phyloP scores from a whole-genome alignment of 805 yeast species.

The Yarrowia phangngaensis region DNA sequence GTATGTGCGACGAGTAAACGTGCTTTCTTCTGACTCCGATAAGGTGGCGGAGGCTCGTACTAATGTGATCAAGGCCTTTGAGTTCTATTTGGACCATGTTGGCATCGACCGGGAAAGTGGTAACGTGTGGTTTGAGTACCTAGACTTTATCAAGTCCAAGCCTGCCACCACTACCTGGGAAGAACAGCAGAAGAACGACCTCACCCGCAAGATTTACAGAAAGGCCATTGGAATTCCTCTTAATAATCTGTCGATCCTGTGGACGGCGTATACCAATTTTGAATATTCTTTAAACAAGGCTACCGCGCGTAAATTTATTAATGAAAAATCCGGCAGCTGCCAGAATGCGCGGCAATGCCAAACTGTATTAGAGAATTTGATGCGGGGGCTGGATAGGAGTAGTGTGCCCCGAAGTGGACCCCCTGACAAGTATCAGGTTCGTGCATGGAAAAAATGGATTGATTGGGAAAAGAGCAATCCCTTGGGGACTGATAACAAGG shows the following conservation, averaged over 20 bases:
- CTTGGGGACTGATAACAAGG: conserved; percentile 51
- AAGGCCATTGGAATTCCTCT: conserved; percentile 73
- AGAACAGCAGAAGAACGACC: conserved; percentile 72
- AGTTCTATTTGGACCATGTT: conserved; percentile 70
- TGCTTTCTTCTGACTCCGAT: conserved; percentile 51
- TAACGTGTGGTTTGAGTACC: conserved; percentile 73
- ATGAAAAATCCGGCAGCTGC: conserved; percentile 76
- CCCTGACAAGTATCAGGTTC: conserved; percentile 43
- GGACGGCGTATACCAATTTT: conserved; percentile 80
- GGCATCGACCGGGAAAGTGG: conserved; percentile 75
- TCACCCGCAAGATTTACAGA: conserved; percentile 68
- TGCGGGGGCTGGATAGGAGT: conserved; percentile 48
- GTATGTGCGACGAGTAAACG: conserved; percentile 64
- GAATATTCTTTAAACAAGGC: conserved; percentile 71
- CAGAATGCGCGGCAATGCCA: conserved; percentile 81
- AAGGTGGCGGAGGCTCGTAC: conserved; percentile 82
- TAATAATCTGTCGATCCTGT: conserved; percentile 64
- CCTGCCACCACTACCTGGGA: conserved; percentile 68
- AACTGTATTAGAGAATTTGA: conserved; percentile 62
- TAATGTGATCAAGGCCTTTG: conserved; percentile 74
- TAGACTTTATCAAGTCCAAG: conserved; percentile 67
- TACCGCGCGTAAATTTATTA: conserved; percentile 78
- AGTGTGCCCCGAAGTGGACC: conserved; percentile 37
- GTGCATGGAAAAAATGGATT: conserved; percentile 70
- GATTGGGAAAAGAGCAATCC: conserved; percentile 74